Base-by-base conservation (phyloP, 1,284 basidiomycete genomes). In the Bjerkandera adusta region DNA sequence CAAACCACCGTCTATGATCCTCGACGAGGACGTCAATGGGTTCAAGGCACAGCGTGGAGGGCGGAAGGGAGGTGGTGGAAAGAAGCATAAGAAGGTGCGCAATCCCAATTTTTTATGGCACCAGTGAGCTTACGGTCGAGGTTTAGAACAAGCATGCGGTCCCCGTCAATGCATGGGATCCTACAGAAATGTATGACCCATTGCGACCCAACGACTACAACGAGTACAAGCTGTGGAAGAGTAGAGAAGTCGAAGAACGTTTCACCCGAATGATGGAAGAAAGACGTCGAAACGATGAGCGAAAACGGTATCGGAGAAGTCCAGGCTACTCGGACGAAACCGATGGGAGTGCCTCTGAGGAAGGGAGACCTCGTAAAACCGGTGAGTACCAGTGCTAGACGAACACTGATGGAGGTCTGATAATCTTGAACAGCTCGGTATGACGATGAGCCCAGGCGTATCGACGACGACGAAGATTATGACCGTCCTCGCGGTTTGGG, bases 1-100 rank as follows among this genome's bases (percentile, higher is more conserved):
- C 61, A 90, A 90, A 57, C 88, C 89, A n/a, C 89, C 88, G 11
- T 88, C 86, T 0, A 91, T 91, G 88, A 70, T 91, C 18, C 75
- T 91, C 8, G 88, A 91, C 52, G 89, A 92, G 53, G 89, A 93
- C 52, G 73, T 93, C 50, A 93, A 93, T 49, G 90, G 90, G 0
- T 93, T 87, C 66, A 83, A 80, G 64, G 62, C 70, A 5, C 61
- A 72, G 57, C 68, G 78, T 55, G 71, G 71, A 52, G 74, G 69
- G 55, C 66, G 73, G 57, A 79, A 69, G 59, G 71, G 60, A 44
- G 72, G 64, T 42, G 71, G 57, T 12, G 70, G 77, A 3, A 68
- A 59, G 53, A 81, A 75, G 65, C 85, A 77, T 35, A 86, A 73
- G 62, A 87, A 82, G 75, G 88, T 82, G 55, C 52, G 75, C 65